A percentile compares a stretch with the other conserved stretches of the same genome.
Evolutionary conservation across 331 rosid species (phyloP).

Genomic region (Pyracantha coccinea): DNA sequence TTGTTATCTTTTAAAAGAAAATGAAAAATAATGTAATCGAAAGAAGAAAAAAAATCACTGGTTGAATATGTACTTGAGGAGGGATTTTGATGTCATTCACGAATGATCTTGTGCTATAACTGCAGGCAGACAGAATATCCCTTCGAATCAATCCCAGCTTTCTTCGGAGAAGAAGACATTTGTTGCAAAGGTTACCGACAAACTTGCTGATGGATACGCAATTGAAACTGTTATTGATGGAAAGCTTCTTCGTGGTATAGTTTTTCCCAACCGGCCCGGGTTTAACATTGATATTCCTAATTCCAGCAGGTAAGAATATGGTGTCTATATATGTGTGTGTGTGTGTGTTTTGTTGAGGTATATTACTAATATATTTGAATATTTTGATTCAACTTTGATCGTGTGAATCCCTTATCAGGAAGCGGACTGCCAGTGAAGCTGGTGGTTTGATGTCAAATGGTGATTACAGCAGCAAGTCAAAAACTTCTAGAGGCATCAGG

Average conservation of each 20-base stretch:
- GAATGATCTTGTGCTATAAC: slow-evolving; percentile 10
- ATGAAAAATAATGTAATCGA: background rate
- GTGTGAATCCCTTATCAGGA: slow-evolving; percentile 40
- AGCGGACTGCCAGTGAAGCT: slow-evolving; percentile 51
- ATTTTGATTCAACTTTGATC: background rate
- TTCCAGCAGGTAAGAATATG: slow-evolving; percentile 40
- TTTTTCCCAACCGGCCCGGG: slow-evolving; percentile 51
- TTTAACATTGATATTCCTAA: slow-evolving; percentile 20
- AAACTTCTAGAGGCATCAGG: slow-evolving; percentile 28
- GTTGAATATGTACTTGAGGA: background rate
- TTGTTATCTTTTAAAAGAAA: background rate
- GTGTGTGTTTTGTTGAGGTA: too few relatives aligned
- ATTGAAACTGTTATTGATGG: slow-evolving; percentile 90
- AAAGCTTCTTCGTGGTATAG: slow-evolving; percentile 74
- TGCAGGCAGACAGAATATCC: slow-evolving; percentile 40
- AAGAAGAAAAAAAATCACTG: background rate
- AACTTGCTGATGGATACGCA: slow-evolving; percentile 44
- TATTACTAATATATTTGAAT: background rate
- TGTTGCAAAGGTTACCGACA: slow-evolving; percentile 69
- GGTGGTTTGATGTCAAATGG: slow-evolving; percentile 42
- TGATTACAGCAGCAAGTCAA: slow-evolving; percentile 33
- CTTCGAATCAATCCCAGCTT: slow-evolving; percentile 33
- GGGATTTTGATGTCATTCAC: slow-evolving; percentile 5
- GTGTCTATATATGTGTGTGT: too few relatives aligned
- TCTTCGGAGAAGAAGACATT: slow-evolving; percentile 47